These are phyloP conservation scores for Fusarium longipes DNA, from an alignment of 2,329 filamentous ascomycete species.

Conservation along the genomic window DNA sequence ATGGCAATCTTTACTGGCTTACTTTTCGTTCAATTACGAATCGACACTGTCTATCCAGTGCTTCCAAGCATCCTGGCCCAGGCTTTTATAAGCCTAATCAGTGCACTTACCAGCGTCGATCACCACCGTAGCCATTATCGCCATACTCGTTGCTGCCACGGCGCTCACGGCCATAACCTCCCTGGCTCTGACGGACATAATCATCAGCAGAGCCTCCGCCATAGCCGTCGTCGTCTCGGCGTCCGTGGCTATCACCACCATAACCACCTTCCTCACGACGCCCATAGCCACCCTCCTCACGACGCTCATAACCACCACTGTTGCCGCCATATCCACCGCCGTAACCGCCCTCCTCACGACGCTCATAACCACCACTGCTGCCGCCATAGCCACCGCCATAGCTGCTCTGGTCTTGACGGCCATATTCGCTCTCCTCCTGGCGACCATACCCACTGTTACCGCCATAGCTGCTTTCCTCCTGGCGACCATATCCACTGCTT, in stretches of 20 bases:
- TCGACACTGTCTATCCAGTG: slow-evolving; percentile 10
- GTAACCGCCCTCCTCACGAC: slow-evolving; percentile 32
- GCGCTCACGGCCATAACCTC: slow-evolving; percentile 28
- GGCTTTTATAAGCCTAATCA: neutral
- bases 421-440: slow-evolving; percentile 24
- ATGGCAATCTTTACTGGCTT: neutral
- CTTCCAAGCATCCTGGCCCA: neutral
- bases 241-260: slow-evolving; percentile 43
- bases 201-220: slow-evolving; percentile 43
- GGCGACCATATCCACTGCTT: slow-evolving; percentile 11
- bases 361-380: slow-evolving; percentile 34
- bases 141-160: slow-evolving; percentile 30
- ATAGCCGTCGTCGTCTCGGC: slow-evolving; percentile 45
- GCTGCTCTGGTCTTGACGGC: slow-evolving; percentile 38
- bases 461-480: slow-evolving; percentile 14
- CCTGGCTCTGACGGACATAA: slow-evolving; percentile 39
- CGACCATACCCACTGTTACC: slow-evolving; percentile 24
- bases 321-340: slow-evolving; percentile 28
- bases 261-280: slow-evolving; percentile 40
- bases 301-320: slow-evolving; percentile 36
- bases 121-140: slow-evolving; percentile 40
- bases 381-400: slow-evolving; percentile 26
- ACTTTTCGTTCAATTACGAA: slow-evolving; percentile 6
- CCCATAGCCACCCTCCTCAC: slow-evolving; percentile 29
- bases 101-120: slow-evolving; percentile 40